Conservation (phyloP, 495 filamentous ascomycete species). For the Astrothelium subdiscretum region DNA sequence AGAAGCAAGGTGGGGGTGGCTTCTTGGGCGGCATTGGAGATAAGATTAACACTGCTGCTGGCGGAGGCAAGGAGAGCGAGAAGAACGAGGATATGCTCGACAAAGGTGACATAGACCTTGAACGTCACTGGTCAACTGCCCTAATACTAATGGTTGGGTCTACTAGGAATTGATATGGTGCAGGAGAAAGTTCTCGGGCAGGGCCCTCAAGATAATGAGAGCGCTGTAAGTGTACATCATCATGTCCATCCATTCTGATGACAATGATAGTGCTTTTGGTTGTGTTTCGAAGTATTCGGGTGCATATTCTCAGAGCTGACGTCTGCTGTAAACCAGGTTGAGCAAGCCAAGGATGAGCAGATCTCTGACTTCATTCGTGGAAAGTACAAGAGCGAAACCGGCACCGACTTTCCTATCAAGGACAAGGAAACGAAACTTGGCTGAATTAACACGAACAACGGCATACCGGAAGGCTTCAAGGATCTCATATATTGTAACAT, state of each 20-base stretch:
- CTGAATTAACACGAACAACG: background rate
- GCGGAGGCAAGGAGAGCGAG: conserved; percentile 54
- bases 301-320: background rate
- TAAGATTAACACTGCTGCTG: conserved; percentile 49
- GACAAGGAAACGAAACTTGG: conserved; percentile 44
- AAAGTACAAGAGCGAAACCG: conserved; percentile 49
- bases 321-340: conserved; percentile 14
- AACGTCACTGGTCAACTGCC: background rate
- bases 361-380: conserved; percentile 46
- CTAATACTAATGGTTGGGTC: background rate
- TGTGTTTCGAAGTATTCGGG: background rate
- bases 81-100: conserved; percentile 43
- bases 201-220: conserved; percentile 58
- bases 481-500: no score
- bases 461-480: no score
- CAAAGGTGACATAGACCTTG: conserved; percentile 9
- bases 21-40: conserved; percentile 41
- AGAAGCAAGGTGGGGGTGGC: conserved; percentile 29
- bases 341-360: conserved; percentile 65
- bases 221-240: conserved; percentile 29
- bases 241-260: background rate
- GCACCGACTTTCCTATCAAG: conserved; percentile 50
- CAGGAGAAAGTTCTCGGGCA: conserved; percentile 56
- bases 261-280: background rate
- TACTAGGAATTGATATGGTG: conserved; percentile 50